Evolutionary conservation across 225 moss, liverwort and hornwort genomes (phyloP).

Genomic region (Marchantia polymorpha): DNA sequence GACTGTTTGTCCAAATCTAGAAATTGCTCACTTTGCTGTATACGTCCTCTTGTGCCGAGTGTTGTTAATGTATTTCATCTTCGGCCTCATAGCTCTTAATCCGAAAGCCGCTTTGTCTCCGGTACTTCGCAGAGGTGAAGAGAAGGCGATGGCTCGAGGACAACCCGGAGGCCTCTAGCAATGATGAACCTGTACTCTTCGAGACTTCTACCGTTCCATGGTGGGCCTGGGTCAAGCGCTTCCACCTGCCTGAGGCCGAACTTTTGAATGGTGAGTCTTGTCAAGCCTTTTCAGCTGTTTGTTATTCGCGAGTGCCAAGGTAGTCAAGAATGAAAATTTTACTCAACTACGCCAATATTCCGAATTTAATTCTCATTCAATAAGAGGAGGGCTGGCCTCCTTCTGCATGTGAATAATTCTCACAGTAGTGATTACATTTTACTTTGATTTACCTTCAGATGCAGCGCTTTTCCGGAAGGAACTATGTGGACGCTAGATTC

Average conservation of each 20-base stretch:
- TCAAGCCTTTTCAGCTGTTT: not conserved
- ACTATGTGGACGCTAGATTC: too few relatives aligned
- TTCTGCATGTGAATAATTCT: too few relatives aligned
- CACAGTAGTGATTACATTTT: too few relatives aligned
- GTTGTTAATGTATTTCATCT: too few relatives aligned
- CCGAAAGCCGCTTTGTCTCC: not conserved
- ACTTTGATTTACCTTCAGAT: too few relatives aligned
- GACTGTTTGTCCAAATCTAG: not conserved
- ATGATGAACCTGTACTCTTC: conserved; percentile 68
- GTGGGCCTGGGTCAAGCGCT: conserved; percentile 99
- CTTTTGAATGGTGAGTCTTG: conserved; percentile 65
- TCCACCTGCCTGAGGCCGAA: conserved; percentile 96
- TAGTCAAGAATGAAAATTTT: not conserved
- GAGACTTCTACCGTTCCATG: conserved; percentile 87
- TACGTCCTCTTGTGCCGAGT: not conserved
- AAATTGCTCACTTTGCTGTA: not conserved
- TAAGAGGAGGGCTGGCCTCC: too few relatives aligned
- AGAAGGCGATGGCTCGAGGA: conserved; percentile 88
- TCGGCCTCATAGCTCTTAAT: not conserved
- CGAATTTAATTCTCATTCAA: too few relatives aligned
- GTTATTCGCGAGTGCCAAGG: not conserved
- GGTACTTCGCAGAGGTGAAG: conserved; percentile 65
- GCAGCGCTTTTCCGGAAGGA: too few relatives aligned
- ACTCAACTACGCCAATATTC: not conserved
- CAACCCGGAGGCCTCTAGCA: conserved; percentile 78